Evolutionary conservation across 1,284 basidiomycete species (phyloP).

Genomic region (Lentinula novae-zelandiae): DNA sequence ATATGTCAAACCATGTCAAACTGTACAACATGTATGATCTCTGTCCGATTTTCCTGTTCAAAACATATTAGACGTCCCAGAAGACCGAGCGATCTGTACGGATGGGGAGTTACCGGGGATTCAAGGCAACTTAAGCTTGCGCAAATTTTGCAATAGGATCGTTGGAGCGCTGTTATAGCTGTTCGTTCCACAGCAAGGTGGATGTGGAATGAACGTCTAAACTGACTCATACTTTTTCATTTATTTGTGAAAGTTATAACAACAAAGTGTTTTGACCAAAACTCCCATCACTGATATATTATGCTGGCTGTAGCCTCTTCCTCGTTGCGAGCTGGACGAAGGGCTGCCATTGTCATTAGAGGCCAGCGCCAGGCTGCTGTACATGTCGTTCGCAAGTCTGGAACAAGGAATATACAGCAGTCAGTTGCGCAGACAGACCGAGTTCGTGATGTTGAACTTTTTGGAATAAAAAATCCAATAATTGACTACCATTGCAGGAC

Average conservation of each 20-base stretch:
- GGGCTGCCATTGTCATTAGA: constrained; percentile 34
- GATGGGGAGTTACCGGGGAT: background rate
- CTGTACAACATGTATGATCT: background rate
- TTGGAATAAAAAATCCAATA: background rate
- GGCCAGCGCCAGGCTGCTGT: constrained; percentile 41
- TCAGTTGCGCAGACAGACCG: constrained; percentile 58
- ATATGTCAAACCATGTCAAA: too few species aligned
- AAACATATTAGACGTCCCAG: too few species aligned
- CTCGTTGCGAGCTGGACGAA: constrained; percentile 12
- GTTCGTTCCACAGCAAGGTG: background rate
- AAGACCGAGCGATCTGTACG: too few species aligned
- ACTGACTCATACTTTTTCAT: background rate
- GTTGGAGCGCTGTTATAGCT: background rate
- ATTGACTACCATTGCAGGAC: constrained; percentile 52
- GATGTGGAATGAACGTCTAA: background rate
- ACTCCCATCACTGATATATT: constrained; percentile 1
- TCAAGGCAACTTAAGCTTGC: background rate
- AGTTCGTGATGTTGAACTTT: constrained; percentile 29
- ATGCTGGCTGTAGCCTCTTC: constrained; percentile 14
- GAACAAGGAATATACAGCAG: constrained; percentile 37
- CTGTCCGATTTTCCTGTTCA: background rate
- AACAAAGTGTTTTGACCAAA: background rate
- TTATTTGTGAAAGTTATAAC: background rate
- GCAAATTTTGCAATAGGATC: background rate
- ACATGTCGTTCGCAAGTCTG: constrained; percentile 32